Evolutionary conservation across 2,329 filamentous ascomycete species (phyloP), one percentile per base, ranked within the genome.

Genomic region (Cercospora janseana): DNA sequence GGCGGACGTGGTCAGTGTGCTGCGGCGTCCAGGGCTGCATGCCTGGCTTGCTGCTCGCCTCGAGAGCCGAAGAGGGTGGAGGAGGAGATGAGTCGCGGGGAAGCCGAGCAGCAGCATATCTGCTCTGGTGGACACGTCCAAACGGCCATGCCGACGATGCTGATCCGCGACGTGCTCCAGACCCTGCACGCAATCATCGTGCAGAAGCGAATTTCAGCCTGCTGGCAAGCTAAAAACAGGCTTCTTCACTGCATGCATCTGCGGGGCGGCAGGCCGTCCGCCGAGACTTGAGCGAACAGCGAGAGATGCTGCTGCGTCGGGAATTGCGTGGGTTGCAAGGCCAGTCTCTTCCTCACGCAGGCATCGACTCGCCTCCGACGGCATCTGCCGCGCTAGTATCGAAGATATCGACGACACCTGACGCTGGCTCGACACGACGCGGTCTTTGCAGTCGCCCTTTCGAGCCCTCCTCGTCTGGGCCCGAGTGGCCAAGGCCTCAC

Each of bases 41-140:
- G 27, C 29, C 44, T 48, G 45, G 24, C 4, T n/a, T 32, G 21
- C 26, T 26, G 31, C 31, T 41, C 20, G 37, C 21, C 43, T 18
- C 27, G 10, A 21, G 24, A 15, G 27, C 40, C 24, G 37, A 18
- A 35, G 29, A 24, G 28, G 12, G 18, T 21, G 18, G 24, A 31
- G 37, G 49, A 34, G 13, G 15, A 8, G 43, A 32, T 24, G 28
- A 27, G 49, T 35, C 18, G 29, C 29, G 47, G 42, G 49, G 35
- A 27, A 29, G 38, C 43, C 8, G 28, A 34, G 18, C 5, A 54
- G 46, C 28, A 28, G 53, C 40, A 31, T 29, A 18, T 43, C n/a
- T 6, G 15, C 31, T 43, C 31, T 43, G 40, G 26, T 4, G 31
- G 26, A 27, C 38, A 27, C 38, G 15, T 16, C 12, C 15, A 21